Evolutionary conservation across 2,329 filamentous ascomycete genomes (phyloP), one percentile per base, ranked within the genome.

Genomic region (Nemania serpens): DNA sequence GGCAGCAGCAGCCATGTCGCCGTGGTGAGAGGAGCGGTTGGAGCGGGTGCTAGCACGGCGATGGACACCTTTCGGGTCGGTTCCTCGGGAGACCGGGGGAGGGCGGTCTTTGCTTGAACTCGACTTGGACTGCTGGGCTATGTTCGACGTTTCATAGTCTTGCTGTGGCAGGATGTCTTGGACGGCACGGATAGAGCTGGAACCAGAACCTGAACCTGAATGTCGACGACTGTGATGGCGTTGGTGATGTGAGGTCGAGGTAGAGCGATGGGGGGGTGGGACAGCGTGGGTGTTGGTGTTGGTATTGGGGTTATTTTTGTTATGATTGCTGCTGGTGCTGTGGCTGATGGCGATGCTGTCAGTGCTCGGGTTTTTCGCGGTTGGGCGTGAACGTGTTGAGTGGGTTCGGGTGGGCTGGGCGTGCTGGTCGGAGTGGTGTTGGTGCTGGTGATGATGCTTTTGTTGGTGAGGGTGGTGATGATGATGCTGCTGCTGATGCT

Each of bases 71-170:
- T 80, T 77, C 66, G 79, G 72, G 77, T 84, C 67, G 80, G 82
- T 69, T 86, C 86, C 75, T 82, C 80, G 75, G 82, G 84, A 68
- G 81, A 76, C 71, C 68, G 74, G 72, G 66, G 77, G 75, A 68
- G 75, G 81, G 62, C 82, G 81, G 71, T 91, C 89, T 74, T 82
- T 83, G 69, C 87, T 89, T 62, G 85, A 82, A 78, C 83, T 87
- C 77, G 87, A 84, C 84, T 86, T 77, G 81, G 82, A 68, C 78
- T 85, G 79, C 55, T 83, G 80, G 70, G 85, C 84, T 78, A 90
- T 76, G 79, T 88, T 88, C 70, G 83, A 81, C 69, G 88, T 84
- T 77, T 94, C 91, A 80, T 88, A 88, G 77, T 95, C 91, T 75
- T 88, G 82, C 71, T 89, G 86, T 56, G 79, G 78, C 54, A 78